Conservation (phyloP, 306 rosid species). For the Lithocarpus polystachyus region DNA sequence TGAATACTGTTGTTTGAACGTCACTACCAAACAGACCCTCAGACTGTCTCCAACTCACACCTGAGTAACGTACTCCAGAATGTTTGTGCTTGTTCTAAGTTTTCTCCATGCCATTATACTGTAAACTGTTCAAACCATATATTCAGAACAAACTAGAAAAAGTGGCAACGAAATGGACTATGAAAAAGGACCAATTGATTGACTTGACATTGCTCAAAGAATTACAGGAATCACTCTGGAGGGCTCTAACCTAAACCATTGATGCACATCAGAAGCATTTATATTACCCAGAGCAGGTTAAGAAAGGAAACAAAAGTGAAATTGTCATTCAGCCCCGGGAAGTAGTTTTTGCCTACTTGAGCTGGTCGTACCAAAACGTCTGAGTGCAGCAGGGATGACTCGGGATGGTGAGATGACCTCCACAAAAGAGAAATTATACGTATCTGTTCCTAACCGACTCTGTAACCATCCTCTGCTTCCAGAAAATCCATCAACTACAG, state of each 20-base stretch:
- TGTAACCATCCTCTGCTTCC: constrained; percentile 88
- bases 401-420: constrained; percentile 90
- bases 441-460: constrained; percentile 83
- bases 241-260: constrained; percentile 3
- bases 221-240: background rate
- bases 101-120: too few relatives aligned
- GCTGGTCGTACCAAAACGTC: constrained; percentile 64
- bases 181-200: background rate
- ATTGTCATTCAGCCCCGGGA: constrained; percentile 58
- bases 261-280: constrained; percentile 24
- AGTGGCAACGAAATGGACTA: background rate
- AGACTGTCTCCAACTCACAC: background rate
- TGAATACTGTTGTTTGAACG: too few relatives aligned
- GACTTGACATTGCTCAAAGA: constrained; percentile 10
- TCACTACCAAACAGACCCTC: too few relatives aligned
- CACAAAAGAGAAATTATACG: constrained; percentile 68
- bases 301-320: background rate
- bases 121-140: background rate
- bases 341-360: constrained; percentile 58
- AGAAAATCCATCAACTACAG: constrained; percentile 86
- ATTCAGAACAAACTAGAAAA: background rate
- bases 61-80: background rate
- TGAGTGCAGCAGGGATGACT: constrained; percentile 50
- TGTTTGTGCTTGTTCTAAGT: background rate
- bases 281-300: constrained; percentile 7